Percentiles rank a stretch among this genome's conserved stretches.
Conservation (phyloP, 2,329 filamentous ascomycete genomes). For the Colletotrichum falcatum region DNA sequence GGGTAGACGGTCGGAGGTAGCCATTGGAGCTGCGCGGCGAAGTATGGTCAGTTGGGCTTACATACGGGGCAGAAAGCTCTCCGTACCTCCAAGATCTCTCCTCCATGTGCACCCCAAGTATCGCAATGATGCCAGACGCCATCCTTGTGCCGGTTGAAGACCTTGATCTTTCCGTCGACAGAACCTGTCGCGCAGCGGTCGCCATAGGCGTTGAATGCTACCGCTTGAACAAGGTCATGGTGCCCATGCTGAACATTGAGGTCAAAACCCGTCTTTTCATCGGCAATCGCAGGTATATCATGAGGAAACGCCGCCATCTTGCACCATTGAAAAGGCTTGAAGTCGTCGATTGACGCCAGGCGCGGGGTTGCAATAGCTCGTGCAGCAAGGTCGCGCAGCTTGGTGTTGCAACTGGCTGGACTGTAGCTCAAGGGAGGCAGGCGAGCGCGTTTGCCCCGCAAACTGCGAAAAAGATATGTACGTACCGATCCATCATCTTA, state of each 20-base stretch:
- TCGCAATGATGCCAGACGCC: constrained; percentile 84
- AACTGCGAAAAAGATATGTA: constrained; percentile 3
- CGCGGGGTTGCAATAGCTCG: background rate
- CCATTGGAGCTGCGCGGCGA: constrained; percentile 80
- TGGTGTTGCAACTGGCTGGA: background rate
- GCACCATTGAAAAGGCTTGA: constrained; percentile 61
- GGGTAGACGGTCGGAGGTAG: constrained; percentile 89
- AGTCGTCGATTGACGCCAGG: constrained; percentile 43
- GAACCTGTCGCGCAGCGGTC: constrained; percentile 92
- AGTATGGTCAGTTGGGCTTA: constrained; percentile 24
- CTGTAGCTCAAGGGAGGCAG: constrained; percentile 1
- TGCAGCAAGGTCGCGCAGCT: background rate
- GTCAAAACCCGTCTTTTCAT: constrained; percentile 64
- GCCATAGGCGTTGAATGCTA: constrained; percentile 92
- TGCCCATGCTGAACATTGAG: constrained; percentile 79
- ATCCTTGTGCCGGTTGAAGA: constrained; percentile 87
- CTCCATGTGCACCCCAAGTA: constrained; percentile 90
- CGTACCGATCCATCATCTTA: background rate
- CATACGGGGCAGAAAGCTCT: constrained; percentile 45
- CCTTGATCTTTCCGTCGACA: constrained; percentile 91
- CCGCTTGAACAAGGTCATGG: constrained; percentile 83
- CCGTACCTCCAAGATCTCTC: constrained; percentile 85
- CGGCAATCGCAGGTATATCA: constrained; percentile 51
- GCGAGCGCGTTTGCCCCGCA: constrained; percentile 1
- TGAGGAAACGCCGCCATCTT: constrained; percentile 37